Base-by-base conservation (phyloP, 192 early-diverging fungal genomes). In the Mortierella claussenii region DNA sequence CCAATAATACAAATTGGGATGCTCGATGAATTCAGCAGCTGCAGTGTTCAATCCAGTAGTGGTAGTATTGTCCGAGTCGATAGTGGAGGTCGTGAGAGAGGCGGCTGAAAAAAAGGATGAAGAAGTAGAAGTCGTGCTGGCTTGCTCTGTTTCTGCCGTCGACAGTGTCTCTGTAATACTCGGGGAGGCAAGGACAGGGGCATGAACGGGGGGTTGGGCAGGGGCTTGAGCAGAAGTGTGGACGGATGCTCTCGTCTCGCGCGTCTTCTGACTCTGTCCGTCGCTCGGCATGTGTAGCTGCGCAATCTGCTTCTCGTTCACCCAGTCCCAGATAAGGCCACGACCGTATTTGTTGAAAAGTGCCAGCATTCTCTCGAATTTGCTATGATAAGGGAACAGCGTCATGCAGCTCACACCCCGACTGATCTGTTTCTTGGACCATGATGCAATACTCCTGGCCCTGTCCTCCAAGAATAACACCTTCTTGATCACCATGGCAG, bases 241-340 rank as follows among this genome's bases (percentile, higher is more conserved):
- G 37, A 13, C 13, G 13, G 37, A 7, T 10, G 7, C 37, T 7
- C 8, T 13, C 13, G 37, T 40, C 7, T 40, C 37, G 37, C 8
- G 8, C 13, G 37, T 40, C 7, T 40, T 40, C 8, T 7, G 8
- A 10, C 8, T 10, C 8, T 7, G 13, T 10, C 8, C 37, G 32
- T 76, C 73, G 12, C 15, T 18, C 0, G 33, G 50, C 58, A 76
- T 54, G n/a, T 51, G 56, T 0, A 76, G 36, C 24, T 76, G 64
- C 0, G 58, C 59, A 12, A 76, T 42, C 20, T 76, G 64, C 23
- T 13, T 23, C 36, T 76, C 73, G 9, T 62, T 60, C 1, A 76
- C 59, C 63, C 63, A 76, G 42, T 76, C 73, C 73, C 73, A 76
- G 6, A 76, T 62, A 43, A 76, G 56, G 0, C 73, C 73, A 2